Base-by-base conservation (phyloP, 192 early-diverging fungal genomes). In the Mortierella antarctica region DNA sequence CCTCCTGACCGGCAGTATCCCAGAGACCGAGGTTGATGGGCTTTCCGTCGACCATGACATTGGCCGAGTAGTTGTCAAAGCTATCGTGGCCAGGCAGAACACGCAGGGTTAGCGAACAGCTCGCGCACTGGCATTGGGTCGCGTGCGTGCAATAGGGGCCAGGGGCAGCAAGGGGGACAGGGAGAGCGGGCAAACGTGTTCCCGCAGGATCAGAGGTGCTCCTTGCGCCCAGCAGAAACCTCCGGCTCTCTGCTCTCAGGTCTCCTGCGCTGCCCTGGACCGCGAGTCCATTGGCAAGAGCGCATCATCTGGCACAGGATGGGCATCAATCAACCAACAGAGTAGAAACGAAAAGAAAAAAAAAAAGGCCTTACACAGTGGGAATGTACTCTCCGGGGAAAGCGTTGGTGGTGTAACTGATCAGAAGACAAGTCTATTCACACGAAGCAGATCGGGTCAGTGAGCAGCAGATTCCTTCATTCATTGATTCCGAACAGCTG, bases 361-460 rank as follows among this genome's bases (percentile, higher is more conserved):
- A 20, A 62, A 41, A 57, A 56, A 62, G 23, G 20, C 67, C 91
- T 88, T 95, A 98, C 95, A 99, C 97, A 63, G 97, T 99, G 60
- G 97, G 97, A 81, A 99, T 98, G 82, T 99, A 99, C 89, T 99
- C 97, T 63, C 97, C 97, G 17, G 97, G 97, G 87, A 99, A 99
- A 42, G 98, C 98, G 88, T 99, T 99, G 70, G 98, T 99, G 17
- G 98, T 99, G 88, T 99, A 99, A 85, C 90, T 92, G 85, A 99
- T 99, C 65, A 99, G 85, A 49, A 97, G 92, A 83, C 97, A 99
- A 51, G 97, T 99, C 86, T 99, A 98, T 73, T 93, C 93, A 65
- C 95, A 95, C 52, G 95, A 92, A 91, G 94, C 31, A 31, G 31
- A 31, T 31, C 31, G 31, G 31, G 1, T 31, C 31, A 31, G 31